Evolutionary conservation across 2,329 filamentous ascomycete genomes (phyloP).

Genomic region (Xylaria sp.): DNA sequence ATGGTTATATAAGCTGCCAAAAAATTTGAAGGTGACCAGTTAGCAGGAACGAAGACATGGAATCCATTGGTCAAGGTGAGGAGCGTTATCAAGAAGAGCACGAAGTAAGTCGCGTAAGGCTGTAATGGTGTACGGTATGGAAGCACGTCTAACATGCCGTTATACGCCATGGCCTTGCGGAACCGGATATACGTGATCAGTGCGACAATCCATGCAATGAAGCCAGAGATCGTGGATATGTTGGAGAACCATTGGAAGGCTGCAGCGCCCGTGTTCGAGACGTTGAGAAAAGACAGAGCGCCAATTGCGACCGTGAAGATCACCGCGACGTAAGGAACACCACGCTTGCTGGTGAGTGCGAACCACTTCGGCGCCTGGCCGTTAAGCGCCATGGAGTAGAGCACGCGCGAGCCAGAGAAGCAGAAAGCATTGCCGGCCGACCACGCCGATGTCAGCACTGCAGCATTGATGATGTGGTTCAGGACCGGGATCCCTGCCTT

Average conservation of each 20-base stretch:
- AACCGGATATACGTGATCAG: conserved; percentile 65
- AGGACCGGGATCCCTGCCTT: conserved; percentile 66
- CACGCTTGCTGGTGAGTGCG: conserved; percentile 62
- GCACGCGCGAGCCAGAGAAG: conserved; percentile 71
- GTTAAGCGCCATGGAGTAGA: conserved; percentile 71
- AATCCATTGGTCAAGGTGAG: conserved; percentile 79
- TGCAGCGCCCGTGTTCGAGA: conserved; percentile 63
- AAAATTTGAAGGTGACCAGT: conserved; percentile 69
- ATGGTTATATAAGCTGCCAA: conserved; percentile 68
- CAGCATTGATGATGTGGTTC: conserved; percentile 71
- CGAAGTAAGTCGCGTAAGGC: conserved; percentile 68
- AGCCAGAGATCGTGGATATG: conserved; percentile 67
- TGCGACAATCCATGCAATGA: conserved; percentile 65
- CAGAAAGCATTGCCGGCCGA: conserved; percentile 66
- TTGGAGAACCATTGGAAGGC: conserved; percentile 77
- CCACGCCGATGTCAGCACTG: conserved; percentile 69
- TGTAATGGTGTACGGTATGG: conserved; percentile 60
- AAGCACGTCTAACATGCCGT: conserved; percentile 56
- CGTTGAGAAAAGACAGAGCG: conserved; percentile 72
- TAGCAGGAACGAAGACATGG: conserved; percentile 70
- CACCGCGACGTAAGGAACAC: conserved; percentile 64
- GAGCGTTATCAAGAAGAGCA: conserved; percentile 62
- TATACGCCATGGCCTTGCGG: conserved; percentile 58
- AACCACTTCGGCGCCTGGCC: conserved; percentile 70
- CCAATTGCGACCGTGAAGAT: conserved; percentile 64